These are phyloP conservation scores for Scalesia atractyloides DNA, from an alignment of 129 eudicot species.

Conservation along the genomic window DNA sequence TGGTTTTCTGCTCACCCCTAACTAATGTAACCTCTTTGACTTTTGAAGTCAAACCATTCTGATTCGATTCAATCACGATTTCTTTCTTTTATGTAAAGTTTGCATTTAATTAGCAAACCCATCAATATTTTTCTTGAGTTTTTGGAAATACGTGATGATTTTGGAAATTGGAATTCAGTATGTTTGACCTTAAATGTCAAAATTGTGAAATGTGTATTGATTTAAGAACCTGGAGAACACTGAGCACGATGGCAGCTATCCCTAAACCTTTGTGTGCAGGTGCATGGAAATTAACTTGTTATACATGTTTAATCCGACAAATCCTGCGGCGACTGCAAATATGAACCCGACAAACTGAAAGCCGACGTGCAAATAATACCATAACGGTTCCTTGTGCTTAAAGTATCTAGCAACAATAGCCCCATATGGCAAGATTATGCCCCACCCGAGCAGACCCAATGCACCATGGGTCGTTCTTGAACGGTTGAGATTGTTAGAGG, in stretches of 20 bases:
- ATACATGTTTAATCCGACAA: conserved; percentile 67
- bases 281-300: conserved; percentile 43
- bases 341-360: conserved; percentile 77
- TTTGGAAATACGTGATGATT: background rate
- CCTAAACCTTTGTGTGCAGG: conserved; percentile 85
- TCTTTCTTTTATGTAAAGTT: background rate
- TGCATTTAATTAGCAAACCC: background rate
- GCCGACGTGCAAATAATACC: conserved; percentile 71
- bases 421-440: conserved; percentile 74
- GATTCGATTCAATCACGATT: background rate
- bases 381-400: conserved; percentile 62
- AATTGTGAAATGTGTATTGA: background rate
- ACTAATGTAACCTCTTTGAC: conserved; percentile 16
- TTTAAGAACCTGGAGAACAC: conserved; percentile 70
- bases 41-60: background rate
- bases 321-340: conserved; percentile 55
- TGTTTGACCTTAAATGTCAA: conserved; percentile 17
- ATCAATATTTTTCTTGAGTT: background rate
- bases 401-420: conserved; percentile 80
- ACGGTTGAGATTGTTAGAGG: conserved; percentile 31
- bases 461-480: conserved; percentile 69
- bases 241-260: conserved; percentile 58
- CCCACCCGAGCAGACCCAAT: conserved; percentile 82
- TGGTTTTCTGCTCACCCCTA: background rate
- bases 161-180: background rate